phyloP scores from a whole-genome alignment of 2,329 filamentous ascomycete species.

The Alternaria sp. region DNA sequence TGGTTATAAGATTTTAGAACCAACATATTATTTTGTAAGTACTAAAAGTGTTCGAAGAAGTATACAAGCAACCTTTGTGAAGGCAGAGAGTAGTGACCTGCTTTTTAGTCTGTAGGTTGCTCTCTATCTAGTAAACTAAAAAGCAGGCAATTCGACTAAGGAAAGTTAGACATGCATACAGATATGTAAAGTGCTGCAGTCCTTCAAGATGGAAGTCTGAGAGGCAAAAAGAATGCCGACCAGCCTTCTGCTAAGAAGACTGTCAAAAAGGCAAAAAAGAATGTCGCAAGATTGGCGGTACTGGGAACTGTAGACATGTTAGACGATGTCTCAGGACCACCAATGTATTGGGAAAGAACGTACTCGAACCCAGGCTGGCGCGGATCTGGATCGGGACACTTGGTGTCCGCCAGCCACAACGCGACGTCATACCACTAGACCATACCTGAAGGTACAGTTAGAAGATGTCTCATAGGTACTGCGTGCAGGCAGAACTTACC shows the following conservation, averaged over 20 bases:
- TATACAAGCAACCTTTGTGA: not conserved
- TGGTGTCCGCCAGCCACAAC: slow-evolving; percentile 35
- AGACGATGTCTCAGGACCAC: slow-evolving; percentile 22
- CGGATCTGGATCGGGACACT: slow-evolving; percentile 30
- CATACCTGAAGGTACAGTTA: slow-evolving; percentile 16
- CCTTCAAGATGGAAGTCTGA: no score
- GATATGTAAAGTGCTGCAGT: not conserved
- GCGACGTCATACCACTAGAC: slow-evolving; percentile 42
- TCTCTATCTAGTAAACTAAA: not conserved
- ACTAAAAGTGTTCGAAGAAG: not conserved
- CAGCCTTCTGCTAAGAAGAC: not conserved
- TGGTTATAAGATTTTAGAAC: not conserved
- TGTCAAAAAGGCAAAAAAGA: slow-evolving; percentile 15
- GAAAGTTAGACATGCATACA: not conserved
- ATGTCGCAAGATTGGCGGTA: slow-evolving; percentile 31
- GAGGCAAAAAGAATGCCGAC: not conserved
- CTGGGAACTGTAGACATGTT: slow-evolving; percentile 34
- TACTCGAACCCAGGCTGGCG: slow-evolving; percentile 40
- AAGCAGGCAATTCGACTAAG: not conserved
- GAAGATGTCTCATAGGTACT: not conserved
- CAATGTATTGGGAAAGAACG: slow-evolving; percentile 12
- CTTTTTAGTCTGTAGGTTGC: not conserved
- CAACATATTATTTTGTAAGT: not conserved
- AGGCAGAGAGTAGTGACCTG: not conserved
- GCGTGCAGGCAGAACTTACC: not conserved